Evolutionary conservation across 1,139 yeast genomes (phyloP), one percentile per base, ranked within the genome.

Genomic region (Candida glucosophila): DNA sequence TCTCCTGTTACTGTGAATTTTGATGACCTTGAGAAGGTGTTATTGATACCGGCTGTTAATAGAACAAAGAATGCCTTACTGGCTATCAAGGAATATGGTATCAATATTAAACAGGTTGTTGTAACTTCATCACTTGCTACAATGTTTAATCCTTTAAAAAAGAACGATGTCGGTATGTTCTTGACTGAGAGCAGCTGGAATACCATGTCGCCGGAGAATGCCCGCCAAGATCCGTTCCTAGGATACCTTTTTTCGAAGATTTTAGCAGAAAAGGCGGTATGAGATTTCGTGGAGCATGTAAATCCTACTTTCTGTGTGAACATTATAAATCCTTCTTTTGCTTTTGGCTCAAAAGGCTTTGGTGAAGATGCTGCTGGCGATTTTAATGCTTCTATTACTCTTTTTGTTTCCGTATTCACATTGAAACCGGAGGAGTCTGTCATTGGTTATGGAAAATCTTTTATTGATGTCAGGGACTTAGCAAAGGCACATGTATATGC

Each of bases 101-200:
- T 46, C 5, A 41, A 47, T 21, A 40, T 54, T 20, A 43, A 49
- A 28, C 47, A 52, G 27, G 52, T 62, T n/a, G 60, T 62, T 7
- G 35, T 61, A 14, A 62, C 68, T 0, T 60, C 67, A 5, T 57
- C 65, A 7, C 67, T 61, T 39, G 67, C 68, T 7, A 67, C 68
- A 2, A 39, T 62, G 5, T 12, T 20, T 15, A 33, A 29, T 14
- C n/a, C 21, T 7, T 7, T 7, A 7, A 19, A 19, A 6, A 19
- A 10, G 18, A 16, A 16, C 18, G 18, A 16, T 7, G 12, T 19
- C 12, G 12, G 12, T 8, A 19, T 19, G 12, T 19, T 19, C 7
- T 19, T 11, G 12, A 19, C 7, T 19, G 55, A 49, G 31, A 33
- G 32, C 5, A 27, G 38, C 6, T 45, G 52, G 52, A 42, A 32